Evolutionary conservation across 768 basidiomycete genomes (phyloP), one percentile per base, ranked within the genome.

Genomic region (Megacollybia marginata): DNA sequence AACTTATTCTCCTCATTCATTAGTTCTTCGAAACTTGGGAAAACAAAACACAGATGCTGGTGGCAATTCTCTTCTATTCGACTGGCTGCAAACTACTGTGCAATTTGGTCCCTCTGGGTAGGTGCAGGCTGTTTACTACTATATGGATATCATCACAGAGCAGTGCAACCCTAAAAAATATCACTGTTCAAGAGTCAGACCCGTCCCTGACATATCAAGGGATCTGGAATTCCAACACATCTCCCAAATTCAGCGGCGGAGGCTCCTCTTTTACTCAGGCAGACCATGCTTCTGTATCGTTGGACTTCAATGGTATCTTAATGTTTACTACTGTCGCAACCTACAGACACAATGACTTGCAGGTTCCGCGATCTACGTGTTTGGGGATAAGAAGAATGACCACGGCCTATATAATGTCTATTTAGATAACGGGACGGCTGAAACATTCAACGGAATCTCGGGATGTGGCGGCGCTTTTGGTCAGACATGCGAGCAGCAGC

Each of bases 381-480:
- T 72, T 35, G 74, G 76, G 2, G 75, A 76, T 60, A 75, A 74
- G 55, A 74, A 71, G 55, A 73, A 73, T 48, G 71, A 76, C 55
- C 74, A 78, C 50, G 66, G 76, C 1, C 55, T 68, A 8, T 78
- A 73, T 57, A 65, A 59, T 18, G 69, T 74, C 19, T 56, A 55
- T 7, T 60, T 76, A 5, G 74, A 76, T 55, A 58, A 59, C 44
- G 56, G 54, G 4, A 55, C 66, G n/a, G 54, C 66, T 11, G 56
- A 68, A 46, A 52, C 62, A 9, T 69, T 64, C 52, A 62, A 64
- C 52, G 73, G 72, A 5, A 61, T 69, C 35, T 74, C 74, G 1
- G 74, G 74, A 4, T 76, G 74, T 49, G 74, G 74, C 18, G 71
- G 73, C 6, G 69, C 65, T 2, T 76, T 69, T 44, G 73, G 68